Conservation (phyloP, 108 stramenopile genomes). For the Aurantiochytrium sp. region DNA sequence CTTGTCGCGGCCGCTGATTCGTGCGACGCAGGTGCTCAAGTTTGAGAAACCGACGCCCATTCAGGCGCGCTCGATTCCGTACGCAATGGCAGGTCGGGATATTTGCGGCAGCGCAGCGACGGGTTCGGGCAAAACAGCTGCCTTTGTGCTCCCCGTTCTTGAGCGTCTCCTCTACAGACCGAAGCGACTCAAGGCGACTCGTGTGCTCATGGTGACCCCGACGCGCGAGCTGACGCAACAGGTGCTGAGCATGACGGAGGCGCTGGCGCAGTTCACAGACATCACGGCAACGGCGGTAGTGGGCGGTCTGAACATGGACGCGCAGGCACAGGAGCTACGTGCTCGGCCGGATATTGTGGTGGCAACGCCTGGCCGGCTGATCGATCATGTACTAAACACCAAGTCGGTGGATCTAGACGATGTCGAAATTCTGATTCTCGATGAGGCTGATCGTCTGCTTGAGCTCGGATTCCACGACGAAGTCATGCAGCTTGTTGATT, state of each 20-base stretch:
- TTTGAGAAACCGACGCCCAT: slow-evolving; percentile 88
- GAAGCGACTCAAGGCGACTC: slow-evolving; percentile 57
- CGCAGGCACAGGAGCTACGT: slow-evolving; percentile 80
- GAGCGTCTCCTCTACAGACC: slow-evolving; percentile 83
- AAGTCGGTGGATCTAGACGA: slow-evolving; percentile 77
- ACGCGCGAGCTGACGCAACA: slow-evolving; percentile 92
- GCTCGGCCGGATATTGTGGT: slow-evolving; percentile 84
- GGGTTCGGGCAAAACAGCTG: slow-evolving; percentile 70
- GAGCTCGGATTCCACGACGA: slow-evolving; percentile 94
- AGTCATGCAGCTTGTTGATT: slow-evolving; percentile 77
- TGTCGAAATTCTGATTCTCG: slow-evolving; percentile 69
- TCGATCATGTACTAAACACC: slow-evolving; percentile 88
- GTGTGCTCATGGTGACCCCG: slow-evolving; percentile 76
- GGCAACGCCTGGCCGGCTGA: slow-evolving; percentile 87
- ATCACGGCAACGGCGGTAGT: slow-evolving; percentile 68
- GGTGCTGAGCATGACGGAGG: slow-evolving; percentile 73
- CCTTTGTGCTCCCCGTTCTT: slow-evolving; percentile 85
- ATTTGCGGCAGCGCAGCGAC: slow-evolving; percentile 82
- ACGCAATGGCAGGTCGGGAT: slow-evolving; percentile 82
- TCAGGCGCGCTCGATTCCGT: slow-evolving; percentile 78
- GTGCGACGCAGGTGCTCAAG: slow-evolving; percentile 84
- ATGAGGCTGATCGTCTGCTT: slow-evolving; percentile 82
- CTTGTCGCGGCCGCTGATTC: slow-evolving; percentile 80
- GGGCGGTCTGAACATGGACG: slow-evolving; percentile 82
- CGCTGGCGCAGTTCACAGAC: slow-evolving; percentile 78